Evolutionary conservation across 345 rosid species (phyloP), one percentile per base, ranked within the genome.

Genomic region (Pistacia vera): DNA sequence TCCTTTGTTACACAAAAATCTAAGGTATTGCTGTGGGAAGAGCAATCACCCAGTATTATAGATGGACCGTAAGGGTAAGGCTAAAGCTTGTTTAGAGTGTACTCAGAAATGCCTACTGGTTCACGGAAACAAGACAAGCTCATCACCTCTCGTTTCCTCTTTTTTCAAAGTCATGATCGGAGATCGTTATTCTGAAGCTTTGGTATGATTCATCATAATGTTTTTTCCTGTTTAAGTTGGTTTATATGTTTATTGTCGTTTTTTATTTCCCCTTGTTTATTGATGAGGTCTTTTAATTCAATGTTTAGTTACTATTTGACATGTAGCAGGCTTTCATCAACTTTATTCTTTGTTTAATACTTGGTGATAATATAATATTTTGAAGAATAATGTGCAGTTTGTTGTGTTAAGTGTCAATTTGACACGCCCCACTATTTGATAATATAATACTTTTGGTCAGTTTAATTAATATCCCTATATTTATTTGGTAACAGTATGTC

Each of bases 151-250:
- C 5, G 48, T 81, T 16, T 35, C 67, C 58, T 83, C 85, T 48
- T 86, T 86, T 71, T 84, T 86, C 77, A 84, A 84, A 71, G 75
- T 86, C 64, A 82, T 86, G 84, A 75, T 80, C 36, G 81, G 83
- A 14, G 56, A 46, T 35, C 63, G 30, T 38, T 86, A 35, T 65
- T 33, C 75, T 52, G 52, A 81, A 65, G 60, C 59, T 55, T 36
- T 86, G 87, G 89, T 86, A 80, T 25, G 81, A 46, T 64, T 8
- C 20, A 2, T 57, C 67, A 54, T 46, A 3, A 14, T 38, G 16
- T 30, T 18, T 63, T 20, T 49, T 62, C 62, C 49, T 13, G 65
- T 51, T 52, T 8, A 51, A 13, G 57, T 63, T 51, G 5, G 52
- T 61, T 1, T 54, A 16, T 16, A 8, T 3, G 16, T 63, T 51